Conservation (phyloP, 1,284 basidiomycete species). For the Cutaneotrichosporon cutaneum region DNA sequence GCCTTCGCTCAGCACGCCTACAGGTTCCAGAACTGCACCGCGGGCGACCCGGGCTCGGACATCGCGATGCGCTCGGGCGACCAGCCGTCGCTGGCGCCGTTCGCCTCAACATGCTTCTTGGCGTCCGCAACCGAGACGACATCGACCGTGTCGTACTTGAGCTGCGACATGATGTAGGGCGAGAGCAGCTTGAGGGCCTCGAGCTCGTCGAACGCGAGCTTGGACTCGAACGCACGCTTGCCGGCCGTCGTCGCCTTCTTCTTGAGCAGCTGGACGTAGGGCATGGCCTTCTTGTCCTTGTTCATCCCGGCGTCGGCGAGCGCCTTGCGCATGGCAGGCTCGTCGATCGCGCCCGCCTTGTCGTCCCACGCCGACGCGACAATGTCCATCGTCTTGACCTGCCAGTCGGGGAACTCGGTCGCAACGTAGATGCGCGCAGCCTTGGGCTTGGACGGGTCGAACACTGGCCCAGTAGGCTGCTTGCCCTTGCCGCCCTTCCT, state of each 20-base stretch:
- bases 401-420: constrained; percentile 89
- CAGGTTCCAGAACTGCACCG: constrained; percentile 70
- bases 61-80: constrained; percentile 61
- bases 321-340: constrained; percentile 71
- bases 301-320: constrained; percentile 75
- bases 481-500: constrained; percentile 56
- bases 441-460: constrained; percentile 80
- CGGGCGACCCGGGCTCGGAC: constrained; percentile 83
- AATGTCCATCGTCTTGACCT: constrained; percentile 74
- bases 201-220: constrained; percentile 80
- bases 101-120: constrained; percentile 29
- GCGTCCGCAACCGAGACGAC: constrained; percentile 72
- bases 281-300: constrained; percentile 96
- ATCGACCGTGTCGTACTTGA: constrained; percentile 72
- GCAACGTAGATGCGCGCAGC: constrained; percentile 86
- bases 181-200: constrained; percentile 70
- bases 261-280: constrained; percentile 88
- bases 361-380: constrained; percentile 70
- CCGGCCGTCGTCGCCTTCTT: constrained; percentile 81
- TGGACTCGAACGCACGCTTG: constrained; percentile 78
- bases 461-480: constrained; percentile 56
- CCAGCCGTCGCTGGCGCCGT: constrained; percentile 44
- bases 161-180: constrained; percentile 80
- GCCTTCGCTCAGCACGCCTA: constrained; percentile 11
- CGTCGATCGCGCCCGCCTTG: constrained; percentile 70